Evolutionary conservation across 345 rosid species (phyloP).

Genomic region (Brassica incana): DNA sequence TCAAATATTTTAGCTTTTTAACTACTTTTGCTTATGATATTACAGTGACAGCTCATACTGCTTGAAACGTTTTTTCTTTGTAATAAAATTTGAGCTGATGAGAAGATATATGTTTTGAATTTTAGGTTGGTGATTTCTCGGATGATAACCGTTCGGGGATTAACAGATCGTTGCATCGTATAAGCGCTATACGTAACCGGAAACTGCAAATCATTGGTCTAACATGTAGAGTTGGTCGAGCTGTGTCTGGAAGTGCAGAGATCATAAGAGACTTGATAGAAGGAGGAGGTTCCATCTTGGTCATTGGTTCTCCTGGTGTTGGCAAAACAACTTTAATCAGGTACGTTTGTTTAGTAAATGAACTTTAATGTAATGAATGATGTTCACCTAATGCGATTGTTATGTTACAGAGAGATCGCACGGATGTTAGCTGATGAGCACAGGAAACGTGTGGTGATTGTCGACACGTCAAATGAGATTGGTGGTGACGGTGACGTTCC

Average conservation of each 20-base stretch:
- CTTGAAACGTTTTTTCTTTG: too few species aligned
- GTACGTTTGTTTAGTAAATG: constrained; percentile 38
- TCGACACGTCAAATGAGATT: constrained; percentile 89
- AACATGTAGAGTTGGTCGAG: constrained; percentile 96
- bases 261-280: constrained; percentile 76
- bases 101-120: neutral
- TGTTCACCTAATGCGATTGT: neutral
- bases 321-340: constrained; percentile 98
- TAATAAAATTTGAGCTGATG: too few species aligned
- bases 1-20: neutral
- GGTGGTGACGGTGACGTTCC: constrained; percentile 99
- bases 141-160: constrained; percentile 96
- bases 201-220: constrained; percentile 85
- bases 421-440: constrained; percentile 94
- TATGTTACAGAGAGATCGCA: constrained; percentile 63
- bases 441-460: constrained; percentile 81
- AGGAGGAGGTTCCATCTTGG: constrained; percentile 88
- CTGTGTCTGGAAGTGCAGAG: constrained; percentile 86
- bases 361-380: constrained; percentile 7
- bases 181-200: constrained; percentile 93
- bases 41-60: too few species aligned
- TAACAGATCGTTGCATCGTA: constrained; percentile 84
- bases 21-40: neutral
- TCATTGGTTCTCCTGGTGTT: constrained; percentile 93
- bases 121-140: constrained; percentile 90